phyloP scores from a whole-genome alignment of 2,329 filamentous ascomycete species.

The Lanzia echinophila region DNA sequence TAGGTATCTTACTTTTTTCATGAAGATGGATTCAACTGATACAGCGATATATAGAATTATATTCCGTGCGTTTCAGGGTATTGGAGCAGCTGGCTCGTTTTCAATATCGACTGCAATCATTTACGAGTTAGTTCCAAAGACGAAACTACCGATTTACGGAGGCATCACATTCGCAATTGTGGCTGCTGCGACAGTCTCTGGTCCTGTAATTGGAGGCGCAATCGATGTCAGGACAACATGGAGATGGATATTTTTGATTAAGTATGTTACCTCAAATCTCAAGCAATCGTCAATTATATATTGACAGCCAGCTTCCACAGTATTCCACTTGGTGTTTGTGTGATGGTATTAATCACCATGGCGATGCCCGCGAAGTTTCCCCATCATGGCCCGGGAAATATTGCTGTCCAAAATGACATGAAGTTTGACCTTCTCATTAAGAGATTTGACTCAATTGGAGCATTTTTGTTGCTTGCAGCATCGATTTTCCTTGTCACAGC shows the following conservation, averaged over 20 bases:
- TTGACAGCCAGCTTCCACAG: neutral
- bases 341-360: neutral
- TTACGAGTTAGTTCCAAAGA: neutral
- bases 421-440: neutral
- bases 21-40: neutral
- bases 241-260: slow-evolving; percentile 21
- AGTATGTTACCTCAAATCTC: neutral
- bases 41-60: slow-evolving; percentile 7
- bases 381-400: neutral
- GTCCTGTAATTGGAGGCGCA: slow-evolving; percentile 29
- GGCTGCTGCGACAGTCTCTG: slow-evolving; percentile 13
- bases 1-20: neutral
- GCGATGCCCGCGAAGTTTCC: neutral
- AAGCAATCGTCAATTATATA: neutral
- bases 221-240: slow-evolving; percentile 32
- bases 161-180: slow-evolving; percentile 7
- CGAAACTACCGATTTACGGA: slow-evolving; percentile 24
- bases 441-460: neutral
- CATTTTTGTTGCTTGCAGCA: neutral
- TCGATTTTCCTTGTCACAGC: neutral
- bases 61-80: slow-evolving; percentile 32
- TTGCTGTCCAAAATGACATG: neutral
- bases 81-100: slow-evolving; percentile 41
- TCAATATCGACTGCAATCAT: neutral
- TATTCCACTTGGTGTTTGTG: neutral